A percentile compares a stretch with the other conserved stretches of the same genome.
Conservation (phyloP, 441 rosid species). For the Metrosideros polymorpha region DNA sequence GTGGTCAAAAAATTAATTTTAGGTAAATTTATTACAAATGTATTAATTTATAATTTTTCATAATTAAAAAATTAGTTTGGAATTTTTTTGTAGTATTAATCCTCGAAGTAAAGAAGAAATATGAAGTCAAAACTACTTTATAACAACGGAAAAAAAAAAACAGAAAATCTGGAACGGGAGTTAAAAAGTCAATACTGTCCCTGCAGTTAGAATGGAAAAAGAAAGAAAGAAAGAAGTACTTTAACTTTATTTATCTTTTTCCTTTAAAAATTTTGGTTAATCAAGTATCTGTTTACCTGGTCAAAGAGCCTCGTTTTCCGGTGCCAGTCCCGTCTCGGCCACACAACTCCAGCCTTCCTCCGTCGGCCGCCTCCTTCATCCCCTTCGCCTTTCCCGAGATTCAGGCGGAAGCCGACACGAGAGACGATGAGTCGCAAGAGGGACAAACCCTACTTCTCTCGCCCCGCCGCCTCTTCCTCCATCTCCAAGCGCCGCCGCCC, state of each 20-base stretch:
- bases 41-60: too few relatives aligned
- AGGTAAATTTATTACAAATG: too few relatives aligned
- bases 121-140: too few relatives aligned
- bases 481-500: slow-evolving; percentile 59
- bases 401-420: not conserved
- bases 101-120: too few relatives aligned
- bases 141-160: not conserved
- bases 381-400: not conserved
- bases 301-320: not conserved
- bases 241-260: not conserved
- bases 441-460: slow-evolving; percentile 43
- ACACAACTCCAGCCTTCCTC: not conserved
- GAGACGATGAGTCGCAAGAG: slow-evolving; percentile 65
- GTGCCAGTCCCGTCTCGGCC: not conserved
- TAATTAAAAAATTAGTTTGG: too few relatives aligned
- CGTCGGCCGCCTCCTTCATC: not conserved
- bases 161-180: not conserved
- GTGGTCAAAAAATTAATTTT: too few relatives aligned
- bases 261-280: not conserved
- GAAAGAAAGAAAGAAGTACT: not conserved
- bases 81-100: too few relatives aligned
- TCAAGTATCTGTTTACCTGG: not conserved
- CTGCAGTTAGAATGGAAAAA: not conserved
- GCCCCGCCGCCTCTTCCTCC: slow-evolving; percentile 32
- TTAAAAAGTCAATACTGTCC: not conserved